Conservation (phyloP, 2,329 filamentous ascomycete species). For the Xylaria sp. region DNA sequence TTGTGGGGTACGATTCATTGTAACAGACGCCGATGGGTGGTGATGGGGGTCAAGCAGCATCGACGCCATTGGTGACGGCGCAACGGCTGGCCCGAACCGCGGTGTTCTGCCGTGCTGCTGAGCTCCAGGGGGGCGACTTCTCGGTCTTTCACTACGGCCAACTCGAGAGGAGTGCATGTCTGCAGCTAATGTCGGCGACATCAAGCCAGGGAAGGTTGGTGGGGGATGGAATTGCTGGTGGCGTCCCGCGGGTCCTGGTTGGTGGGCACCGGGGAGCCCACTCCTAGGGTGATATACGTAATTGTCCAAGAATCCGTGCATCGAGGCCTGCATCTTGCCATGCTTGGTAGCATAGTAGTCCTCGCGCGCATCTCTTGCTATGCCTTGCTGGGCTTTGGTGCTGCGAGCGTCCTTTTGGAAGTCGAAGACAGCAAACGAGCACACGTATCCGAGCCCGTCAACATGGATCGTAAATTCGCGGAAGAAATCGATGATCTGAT, state of each 20-base stretch:
- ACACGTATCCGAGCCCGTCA: slow-evolving; percentile 93
- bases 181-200: slow-evolving; percentile 60
- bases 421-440: slow-evolving; percentile 95
- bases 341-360: slow-evolving; percentile 96
- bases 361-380: slow-evolving; percentile 70
- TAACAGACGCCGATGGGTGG: slow-evolving; percentile 60
- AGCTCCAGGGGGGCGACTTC: slow-evolving; percentile 43
- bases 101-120: slow-evolving; percentile 44
- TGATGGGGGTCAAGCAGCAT: slow-evolving; percentile 76
- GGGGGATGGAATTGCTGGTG: slow-evolving; percentile 72
- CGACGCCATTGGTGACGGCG: slow-evolving; percentile 69
- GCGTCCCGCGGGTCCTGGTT: slow-evolving; percentile 51
- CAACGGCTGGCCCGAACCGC: slow-evolving; percentile 48
- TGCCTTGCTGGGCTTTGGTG: slow-evolving; percentile 42
- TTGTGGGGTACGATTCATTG: slow-evolving; percentile 50
- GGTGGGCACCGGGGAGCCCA: slow-evolving; percentile 63
- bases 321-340: slow-evolving; percentile 97
- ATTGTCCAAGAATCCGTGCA: slow-evolving; percentile 92
- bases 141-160: slow-evolving; percentile 49
- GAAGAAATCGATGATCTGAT: slow-evolving; percentile 96
- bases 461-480: slow-evolving; percentile 97
- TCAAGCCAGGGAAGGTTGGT: slow-evolving; percentile 72
- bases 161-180: slow-evolving; percentile 59
- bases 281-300: slow-evolving; percentile 78
- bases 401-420: slow-evolving; percentile 78